Evolutionary conservation across 495 filamentous ascomycete genomes (phyloP), one percentile per base, ranked within the genome.

Genomic region (Penicillium longicatenatum): DNA sequence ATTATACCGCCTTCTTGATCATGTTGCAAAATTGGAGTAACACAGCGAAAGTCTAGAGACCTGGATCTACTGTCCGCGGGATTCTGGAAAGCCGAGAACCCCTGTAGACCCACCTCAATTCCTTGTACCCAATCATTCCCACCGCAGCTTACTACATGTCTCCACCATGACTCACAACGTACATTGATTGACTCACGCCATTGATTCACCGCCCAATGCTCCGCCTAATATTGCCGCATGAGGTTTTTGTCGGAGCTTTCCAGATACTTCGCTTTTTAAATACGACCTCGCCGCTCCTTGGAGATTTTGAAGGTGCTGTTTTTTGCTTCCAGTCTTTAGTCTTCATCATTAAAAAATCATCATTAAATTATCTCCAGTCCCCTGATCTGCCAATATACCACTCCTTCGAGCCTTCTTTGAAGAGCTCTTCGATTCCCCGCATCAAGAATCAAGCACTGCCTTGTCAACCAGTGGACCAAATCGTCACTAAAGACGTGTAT

Each of bases 401-500:
- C 20, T 14, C 22, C 5, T 4, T 20, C 46, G 16, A 30, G 12
- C 10, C 7, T 46, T 22, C 24, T 19, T 33, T 20, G n/a, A 33
- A 20, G 24, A 35, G 10, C 22, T 56, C 43, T 19, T 10, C 3
- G 29, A n/a, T 49, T 48, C 54, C 49, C 24, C 42, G 44, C 41
- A 10, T 39, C 35, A n/a, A 31, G 19, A 30, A 16, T 26, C 8
- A 30, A 29, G 21, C 39, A 41, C 33, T 21, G 12, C 33, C 6
- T 29, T 41, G 6, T 52, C 39, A 16, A 57, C 46, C 20, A 6
- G 11, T 37, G 12, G 6, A 24, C 7, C 12, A 11, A 17, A 46
- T 39, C 26, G 24, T 22, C 22, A 29, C 19, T 16, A 42, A 17
- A 37, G n/a, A 21, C 8, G 39, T 59, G 57, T 54, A 68, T 68